phyloP scores from a whole-genome alignment of 2,329 filamentous ascomycete genomes.

The Aureobasidium leucospermi region DNA sequence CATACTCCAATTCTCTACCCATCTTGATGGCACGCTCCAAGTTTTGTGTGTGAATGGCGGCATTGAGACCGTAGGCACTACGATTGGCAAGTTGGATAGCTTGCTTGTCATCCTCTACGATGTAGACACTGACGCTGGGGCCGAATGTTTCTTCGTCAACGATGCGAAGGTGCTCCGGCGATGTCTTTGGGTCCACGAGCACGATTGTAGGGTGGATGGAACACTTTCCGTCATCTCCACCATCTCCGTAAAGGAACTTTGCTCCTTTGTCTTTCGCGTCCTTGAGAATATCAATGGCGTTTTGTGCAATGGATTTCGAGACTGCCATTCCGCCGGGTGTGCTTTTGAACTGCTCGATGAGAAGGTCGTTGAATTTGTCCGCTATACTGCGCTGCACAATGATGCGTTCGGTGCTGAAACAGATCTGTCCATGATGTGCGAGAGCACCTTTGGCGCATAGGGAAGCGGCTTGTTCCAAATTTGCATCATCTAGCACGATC shows the following conservation, averaged over 20 bases:
- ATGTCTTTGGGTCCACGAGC: constrained; percentile 11
- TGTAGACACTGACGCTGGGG: constrained; percentile 21
- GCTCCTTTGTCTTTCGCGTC: constrained; percentile 22
- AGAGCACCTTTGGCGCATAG: constrained; percentile 24
- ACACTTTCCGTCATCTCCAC: constrained; percentile 14
- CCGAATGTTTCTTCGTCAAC: constrained; percentile 26
- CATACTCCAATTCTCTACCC: constrained; percentile 20
- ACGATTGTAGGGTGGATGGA: constrained; percentile 19
- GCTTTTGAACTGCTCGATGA: constrained; percentile 9
- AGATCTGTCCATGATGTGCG: constrained; percentile 31
- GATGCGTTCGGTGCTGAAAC: constrained; percentile 30
- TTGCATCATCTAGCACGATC: constrained; percentile 39
- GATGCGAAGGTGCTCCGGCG: constrained; percentile 18
- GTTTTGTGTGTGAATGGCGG: constrained; percentile 23
- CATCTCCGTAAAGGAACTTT: constrained; percentile 21
- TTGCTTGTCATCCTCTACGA: constrained; percentile 21
- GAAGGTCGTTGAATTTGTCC: constrained; percentile 17
- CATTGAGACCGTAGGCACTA: constrained; percentile 25
- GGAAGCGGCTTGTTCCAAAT: constrained; percentile 35
- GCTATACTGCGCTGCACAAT: constrained; percentile 22
- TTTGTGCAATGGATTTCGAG: constrained; percentile 22
- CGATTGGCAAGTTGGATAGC: constrained; percentile 20
- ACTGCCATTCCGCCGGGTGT: constrained; percentile 18
- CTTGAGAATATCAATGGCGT: constrained; percentile 24
- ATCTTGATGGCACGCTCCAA: constrained; percentile 23